Conservation (phyloP, 73 alveolate genomes). For the Vitrella brassicaformis region DNA sequence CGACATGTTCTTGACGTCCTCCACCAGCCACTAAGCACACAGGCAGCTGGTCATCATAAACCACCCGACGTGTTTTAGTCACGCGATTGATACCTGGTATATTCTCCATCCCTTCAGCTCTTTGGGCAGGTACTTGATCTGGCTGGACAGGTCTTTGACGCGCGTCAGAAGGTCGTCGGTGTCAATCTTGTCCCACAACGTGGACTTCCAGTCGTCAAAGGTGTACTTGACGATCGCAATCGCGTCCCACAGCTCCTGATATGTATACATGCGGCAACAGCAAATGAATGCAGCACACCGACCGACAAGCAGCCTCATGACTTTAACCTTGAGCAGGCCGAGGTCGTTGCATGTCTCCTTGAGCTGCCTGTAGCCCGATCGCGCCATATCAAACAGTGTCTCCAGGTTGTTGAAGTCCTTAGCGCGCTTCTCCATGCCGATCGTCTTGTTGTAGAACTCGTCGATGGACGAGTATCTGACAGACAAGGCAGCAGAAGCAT, state of each 20-base stretch:
- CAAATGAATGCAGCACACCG: no score
- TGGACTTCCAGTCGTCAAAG: constrained; percentile 95
- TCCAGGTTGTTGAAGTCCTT: constrained; percentile 22
- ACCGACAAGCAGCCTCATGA: not conserved
- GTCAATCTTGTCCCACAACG: constrained; percentile 96
- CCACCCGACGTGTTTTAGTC: no score
- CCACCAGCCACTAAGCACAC: constrained; percentile 75
- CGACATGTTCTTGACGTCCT: constrained; percentile 85
- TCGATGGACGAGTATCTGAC: not conserved
- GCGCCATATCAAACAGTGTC: constrained; percentile 23
- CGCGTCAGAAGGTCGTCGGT: constrained; percentile 90
- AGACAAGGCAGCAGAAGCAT: not conserved
- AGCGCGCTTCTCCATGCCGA: constrained; percentile 22
- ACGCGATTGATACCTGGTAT: no score
- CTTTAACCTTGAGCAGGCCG: not conserved
- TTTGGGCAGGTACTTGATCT: constrained; percentile 75
- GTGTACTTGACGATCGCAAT: constrained; percentile 64
- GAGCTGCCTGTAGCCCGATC: constrained; percentile 27
- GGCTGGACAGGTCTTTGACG: constrained; percentile 78
- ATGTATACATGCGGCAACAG: not conserved
- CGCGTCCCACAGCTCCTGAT: constrained; percentile 94
- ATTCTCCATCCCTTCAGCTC: constrained; percentile 75
- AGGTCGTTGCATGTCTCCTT: not conserved
- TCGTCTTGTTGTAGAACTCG: constrained; percentile 24
- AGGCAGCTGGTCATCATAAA: no score